Conservation (phyloP, 2,329 filamentous ascomycete species). For the Septoria petroselini region DNA sequence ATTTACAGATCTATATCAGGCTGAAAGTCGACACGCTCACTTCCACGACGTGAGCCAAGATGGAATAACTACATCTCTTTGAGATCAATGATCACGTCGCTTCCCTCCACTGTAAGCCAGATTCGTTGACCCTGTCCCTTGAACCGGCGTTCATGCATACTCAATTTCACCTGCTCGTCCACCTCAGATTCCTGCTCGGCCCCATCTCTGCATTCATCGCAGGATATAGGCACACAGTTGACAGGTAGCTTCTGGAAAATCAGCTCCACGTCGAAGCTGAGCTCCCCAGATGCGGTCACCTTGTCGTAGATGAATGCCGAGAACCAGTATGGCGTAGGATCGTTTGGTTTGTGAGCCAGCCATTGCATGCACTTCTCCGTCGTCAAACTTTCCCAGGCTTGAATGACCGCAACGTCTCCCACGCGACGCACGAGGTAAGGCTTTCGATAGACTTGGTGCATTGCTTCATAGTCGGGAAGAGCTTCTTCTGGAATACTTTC, state of each 20-base stretch:
- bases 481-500: background rate
- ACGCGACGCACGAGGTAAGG: constrained; percentile 6
- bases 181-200: too few species aligned
- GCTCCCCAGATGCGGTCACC: background rate
- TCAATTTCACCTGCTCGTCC: too few species aligned
- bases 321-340: background rate
- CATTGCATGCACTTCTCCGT: constrained; percentile 6
- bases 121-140: too few species aligned
- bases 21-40: too few species aligned
- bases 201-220: background rate
- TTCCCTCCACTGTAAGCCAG: too few species aligned
- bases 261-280: background rate
- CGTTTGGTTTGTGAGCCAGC: background rate
- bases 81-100: too few species aligned
- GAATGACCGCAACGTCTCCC: constrained; percentile 3
- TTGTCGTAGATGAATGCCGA: constrained; percentile 3
- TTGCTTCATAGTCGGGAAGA: background rate
- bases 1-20: too few species aligned
- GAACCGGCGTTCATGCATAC: too few species aligned
- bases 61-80: too few species aligned
- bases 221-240: background rate
- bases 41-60: too few species aligned
- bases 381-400: constrained; percentile 6
- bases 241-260: background rate
- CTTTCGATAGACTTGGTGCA: constrained; percentile 6